These are phyloP conservation scores for Vigna radiata DNA, from an alignment of 306 rosid genomes.

Conservation along the genomic window DNA sequence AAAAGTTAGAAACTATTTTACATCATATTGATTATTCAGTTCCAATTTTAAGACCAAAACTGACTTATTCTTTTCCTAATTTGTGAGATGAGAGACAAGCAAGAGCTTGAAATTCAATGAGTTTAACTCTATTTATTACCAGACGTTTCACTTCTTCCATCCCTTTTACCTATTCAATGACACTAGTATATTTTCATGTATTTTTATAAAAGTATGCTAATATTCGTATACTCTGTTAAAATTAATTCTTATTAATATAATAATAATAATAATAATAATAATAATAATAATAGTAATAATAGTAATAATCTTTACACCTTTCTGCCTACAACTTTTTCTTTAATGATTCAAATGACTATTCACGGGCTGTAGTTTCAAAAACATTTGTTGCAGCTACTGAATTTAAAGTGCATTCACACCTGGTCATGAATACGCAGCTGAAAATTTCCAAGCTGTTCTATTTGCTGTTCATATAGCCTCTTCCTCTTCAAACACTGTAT, in stretches of 20 bases:
- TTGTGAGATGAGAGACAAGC: background rate
- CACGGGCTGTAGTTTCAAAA: background rate
- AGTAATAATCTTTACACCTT: background rate
- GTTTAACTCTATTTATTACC: background rate
- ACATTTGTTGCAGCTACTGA: background rate
- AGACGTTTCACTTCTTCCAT: conserved; percentile 21
- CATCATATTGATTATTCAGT: conserved; percentile 20
- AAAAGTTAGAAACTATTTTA: background rate
- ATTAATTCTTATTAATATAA: background rate
- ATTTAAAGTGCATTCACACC: conserved; percentile 55
- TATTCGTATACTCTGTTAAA: background rate
- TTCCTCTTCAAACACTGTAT: conserved; percentile 98
- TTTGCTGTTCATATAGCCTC: conserved; percentile 91
- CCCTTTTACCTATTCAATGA: background rate
- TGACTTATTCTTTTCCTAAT: background rate
- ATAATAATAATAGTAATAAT: no score
- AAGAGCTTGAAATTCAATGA: background rate
- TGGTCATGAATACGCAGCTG: conserved; percentile 97
- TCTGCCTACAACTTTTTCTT: conserved; percentile 7
- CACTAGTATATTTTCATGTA: background rate
- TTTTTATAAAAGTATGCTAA: background rate
- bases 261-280: no score
- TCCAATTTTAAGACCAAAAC: conserved; percentile 24
- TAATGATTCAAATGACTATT: background rate
- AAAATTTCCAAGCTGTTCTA: conserved; percentile 98